These are phyloP conservation scores for Dittrichia graveolens DNA, from an alignment of 129 eudicot genomes.

Conservation along the genomic window DNA sequence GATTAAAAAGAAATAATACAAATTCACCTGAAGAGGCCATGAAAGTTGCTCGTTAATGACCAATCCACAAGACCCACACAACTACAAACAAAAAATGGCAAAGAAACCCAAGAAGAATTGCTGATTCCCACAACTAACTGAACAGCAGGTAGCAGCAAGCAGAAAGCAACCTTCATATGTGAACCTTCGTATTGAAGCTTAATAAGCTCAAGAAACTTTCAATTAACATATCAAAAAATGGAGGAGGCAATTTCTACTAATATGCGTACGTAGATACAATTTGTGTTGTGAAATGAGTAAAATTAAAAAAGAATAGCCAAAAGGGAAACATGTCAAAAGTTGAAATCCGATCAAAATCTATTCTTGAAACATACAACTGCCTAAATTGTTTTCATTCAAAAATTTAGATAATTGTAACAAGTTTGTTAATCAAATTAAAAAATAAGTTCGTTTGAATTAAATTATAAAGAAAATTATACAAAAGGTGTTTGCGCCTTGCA, in stretches of 20 bases:
- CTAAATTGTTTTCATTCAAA: background rate
- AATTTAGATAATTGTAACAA: background rate
- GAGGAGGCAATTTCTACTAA: background rate
- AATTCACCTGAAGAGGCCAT: conserved; percentile 55
- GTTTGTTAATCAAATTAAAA: background rate
- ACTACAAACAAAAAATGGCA: conserved; percentile 59
- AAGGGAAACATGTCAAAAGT: background rate
- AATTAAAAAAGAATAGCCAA: background rate
- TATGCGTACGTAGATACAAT: background rate
- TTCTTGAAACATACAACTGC: background rate
- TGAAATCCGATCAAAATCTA: background rate
- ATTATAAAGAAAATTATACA: background rate
- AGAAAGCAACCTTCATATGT: conserved; percentile 51
- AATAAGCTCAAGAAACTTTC: conserved; percentile 14
- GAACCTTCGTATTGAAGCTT: conserved; percentile 40
- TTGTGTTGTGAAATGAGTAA: background rate
- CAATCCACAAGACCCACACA: conserved; percentile 66
- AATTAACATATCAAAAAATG: background rate
- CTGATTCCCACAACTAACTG: conserved; percentile 60
- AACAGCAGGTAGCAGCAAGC: conserved; percentile 54
- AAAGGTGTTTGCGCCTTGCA: background rate
- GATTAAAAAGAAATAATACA: background rate
- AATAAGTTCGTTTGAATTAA: background rate
- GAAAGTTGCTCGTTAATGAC: conserved; percentile 61
- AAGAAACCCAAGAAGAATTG: conserved; percentile 57